Conservation (phyloP, 148 eudicot species). For the Cornus suecica region DNA sequence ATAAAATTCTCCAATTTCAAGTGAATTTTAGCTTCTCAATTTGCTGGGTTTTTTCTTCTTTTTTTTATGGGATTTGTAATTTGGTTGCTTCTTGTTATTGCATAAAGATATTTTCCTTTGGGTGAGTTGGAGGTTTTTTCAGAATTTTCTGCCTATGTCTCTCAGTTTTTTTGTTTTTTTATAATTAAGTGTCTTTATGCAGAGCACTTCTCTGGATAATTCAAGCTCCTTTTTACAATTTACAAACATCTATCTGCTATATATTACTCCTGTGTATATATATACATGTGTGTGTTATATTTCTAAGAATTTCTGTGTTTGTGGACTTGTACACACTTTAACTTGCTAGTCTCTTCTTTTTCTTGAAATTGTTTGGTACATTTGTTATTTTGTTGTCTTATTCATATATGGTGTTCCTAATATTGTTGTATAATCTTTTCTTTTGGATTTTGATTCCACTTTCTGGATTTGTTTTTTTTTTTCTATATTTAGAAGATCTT, state of each 20-base stretch:
- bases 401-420: conserved; percentile 6
- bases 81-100: too few species aligned
- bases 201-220: neutral
- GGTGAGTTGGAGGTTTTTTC: too few species aligned
- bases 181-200: neutral
- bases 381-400: conserved; percentile 14
- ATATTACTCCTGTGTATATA: too few species aligned
- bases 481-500: conserved; percentile 33
- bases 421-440: conserved; percentile 1
- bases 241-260: neutral
- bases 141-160: too few species aligned
- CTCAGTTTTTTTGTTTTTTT: too few species aligned
- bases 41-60: too few species aligned
- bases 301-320: neutral
- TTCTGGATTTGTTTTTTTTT: conserved; percentile 35
- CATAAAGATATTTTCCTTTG: too few species aligned
- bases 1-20: neutral
- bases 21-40: neutral
- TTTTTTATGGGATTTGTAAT: too few species aligned
- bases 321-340: too few species aligned
- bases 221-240: neutral
- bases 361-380: neutral
- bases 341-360: neutral
- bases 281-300: too few species aligned
- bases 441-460: conserved; percentile 5